Conservation (phyloP, 306 rosid genomes). For the Prunus campanulata region DNA sequence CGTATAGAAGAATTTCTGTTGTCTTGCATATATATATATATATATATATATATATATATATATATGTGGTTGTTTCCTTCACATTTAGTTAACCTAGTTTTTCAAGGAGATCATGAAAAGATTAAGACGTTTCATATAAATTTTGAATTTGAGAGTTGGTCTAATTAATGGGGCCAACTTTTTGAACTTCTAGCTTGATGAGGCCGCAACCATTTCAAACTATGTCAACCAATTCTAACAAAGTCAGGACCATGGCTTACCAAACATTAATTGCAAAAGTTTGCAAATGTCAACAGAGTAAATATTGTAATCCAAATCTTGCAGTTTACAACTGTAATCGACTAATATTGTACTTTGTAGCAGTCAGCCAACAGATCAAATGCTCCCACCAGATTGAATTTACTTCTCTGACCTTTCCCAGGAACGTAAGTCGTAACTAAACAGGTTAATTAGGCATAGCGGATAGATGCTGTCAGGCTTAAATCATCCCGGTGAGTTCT, state of each 20-base stretch:
- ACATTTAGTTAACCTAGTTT: too few relatives aligned
- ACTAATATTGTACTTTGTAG: background rate
- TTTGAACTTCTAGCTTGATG: constrained; percentile 34
- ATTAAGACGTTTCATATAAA: background rate
- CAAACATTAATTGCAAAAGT: constrained; percentile 25
- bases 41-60: too few relatives aligned
- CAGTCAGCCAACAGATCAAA: background rate
- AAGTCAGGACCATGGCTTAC: constrained; percentile 44
- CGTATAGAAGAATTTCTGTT: too few relatives aligned
- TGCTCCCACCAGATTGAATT: background rate
- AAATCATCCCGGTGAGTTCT: too few relatives aligned
- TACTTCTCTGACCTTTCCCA: background rate
- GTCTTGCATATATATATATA: too few relatives aligned
- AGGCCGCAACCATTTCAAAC: constrained; percentile 32
- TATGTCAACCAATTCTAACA: constrained; percentile 55
- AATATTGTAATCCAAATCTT: constrained; percentile 17
- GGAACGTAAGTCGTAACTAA: background rate
- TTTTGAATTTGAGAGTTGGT: constrained; percentile 20
- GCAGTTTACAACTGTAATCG: constrained; percentile 47
- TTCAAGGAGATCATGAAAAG: too few relatives aligned
- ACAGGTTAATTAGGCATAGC: background rate
- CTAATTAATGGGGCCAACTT: constrained; percentile 29
- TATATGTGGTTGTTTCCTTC: too few relatives aligned
- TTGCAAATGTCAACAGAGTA: constrained; percentile 36
- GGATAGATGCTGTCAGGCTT: background rate